Conservation (phyloP, 805 yeast species). For the Nakazawaea anatomiae region DNA sequence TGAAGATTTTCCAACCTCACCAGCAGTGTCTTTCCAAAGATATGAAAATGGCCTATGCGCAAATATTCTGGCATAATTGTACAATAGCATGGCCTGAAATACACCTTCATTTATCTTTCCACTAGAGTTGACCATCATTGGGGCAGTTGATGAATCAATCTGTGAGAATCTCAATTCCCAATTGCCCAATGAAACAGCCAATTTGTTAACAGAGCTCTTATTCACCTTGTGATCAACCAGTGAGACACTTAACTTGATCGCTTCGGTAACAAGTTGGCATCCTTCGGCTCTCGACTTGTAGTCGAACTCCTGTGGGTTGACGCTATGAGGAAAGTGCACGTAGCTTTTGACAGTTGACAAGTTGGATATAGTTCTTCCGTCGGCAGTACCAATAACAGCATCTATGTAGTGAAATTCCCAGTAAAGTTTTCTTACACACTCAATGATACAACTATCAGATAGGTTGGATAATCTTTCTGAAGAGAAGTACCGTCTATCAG, state of each 20-base stretch:
- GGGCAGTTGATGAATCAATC: constrained; percentile 35
- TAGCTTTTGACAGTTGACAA: constrained; percentile 29
- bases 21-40: constrained; percentile 36
- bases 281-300: constrained; percentile 40
- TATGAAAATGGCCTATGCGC: constrained; percentile 49
- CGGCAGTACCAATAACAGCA: constrained; percentile 48
- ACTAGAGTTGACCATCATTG: constrained; percentile 33
- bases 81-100: constrained; percentile 41
- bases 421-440: constrained; percentile 37
- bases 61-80: constrained; percentile 48
- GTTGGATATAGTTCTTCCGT: constrained; percentile 37
- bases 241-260: constrained; percentile 41
- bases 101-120: constrained; percentile 50
- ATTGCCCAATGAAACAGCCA: constrained; percentile 42
- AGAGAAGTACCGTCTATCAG: background rate
- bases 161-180: constrained; percentile 43
- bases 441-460: constrained; percentile 9
- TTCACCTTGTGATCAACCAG: constrained; percentile 34
- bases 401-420: constrained; percentile 51
- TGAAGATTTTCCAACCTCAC: constrained; percentile 14
- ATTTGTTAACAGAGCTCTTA: constrained; percentile 27
- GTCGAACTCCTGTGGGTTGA: constrained; percentile 33
- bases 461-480: constrained; percentile 15
- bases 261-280: constrained; percentile 42
- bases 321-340: constrained; percentile 33